Base-by-base conservation (phyloP, 805 yeast genomes). In the Clavispora carvajalis region DNA sequence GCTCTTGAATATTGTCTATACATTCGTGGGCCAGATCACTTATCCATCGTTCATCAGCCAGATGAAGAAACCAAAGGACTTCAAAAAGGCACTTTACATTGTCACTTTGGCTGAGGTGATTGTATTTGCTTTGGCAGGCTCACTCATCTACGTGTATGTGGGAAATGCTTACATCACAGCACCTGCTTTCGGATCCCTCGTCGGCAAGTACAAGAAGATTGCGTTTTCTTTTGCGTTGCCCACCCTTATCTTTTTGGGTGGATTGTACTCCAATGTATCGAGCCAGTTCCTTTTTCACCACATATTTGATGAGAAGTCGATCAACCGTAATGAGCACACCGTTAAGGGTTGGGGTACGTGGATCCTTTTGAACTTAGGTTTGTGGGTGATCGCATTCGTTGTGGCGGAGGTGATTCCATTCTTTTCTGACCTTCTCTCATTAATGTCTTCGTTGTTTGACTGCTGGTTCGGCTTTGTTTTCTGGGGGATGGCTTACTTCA, bases 381-480 rank as follows among this genome's bases (percentile, higher is more conserved):
- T 73, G 17, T 78, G 83, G 83, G 52, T 70, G 11, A 22, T 71
- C 5, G 81, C 82, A 0, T 79, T 76, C 45, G 58, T 77, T n/a
- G 63, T 78, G 49, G 82, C 82, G 1, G 81, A 78, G 53, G 82
- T 75, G 22, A 77, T 78, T 49, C 84, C 84, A n/a, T 77, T 78
- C 55, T 78, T 78, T 58, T 68, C 76, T 21, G 82, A 77, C 49
- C 57, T 78, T 44, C 61, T 78, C 24, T 69, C 80, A 3, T 59
- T 78, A 49, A 77, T 78, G 82, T 72, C 77, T 11, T 77, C 84
- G 2, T 60, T 79, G 38, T 78, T 78, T 51, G 83, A 78, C 55
- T 77, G 82, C 54, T 79, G 82, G 80, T 79, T 78, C 48, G 83
- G 83, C 0, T 78, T 76, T 49, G 75, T 77, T 6, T 78, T 77